Evolutionary conservation across 1,139 yeast genomes (phyloP).

Genomic region (Taphrina wiesneri): DNA sequence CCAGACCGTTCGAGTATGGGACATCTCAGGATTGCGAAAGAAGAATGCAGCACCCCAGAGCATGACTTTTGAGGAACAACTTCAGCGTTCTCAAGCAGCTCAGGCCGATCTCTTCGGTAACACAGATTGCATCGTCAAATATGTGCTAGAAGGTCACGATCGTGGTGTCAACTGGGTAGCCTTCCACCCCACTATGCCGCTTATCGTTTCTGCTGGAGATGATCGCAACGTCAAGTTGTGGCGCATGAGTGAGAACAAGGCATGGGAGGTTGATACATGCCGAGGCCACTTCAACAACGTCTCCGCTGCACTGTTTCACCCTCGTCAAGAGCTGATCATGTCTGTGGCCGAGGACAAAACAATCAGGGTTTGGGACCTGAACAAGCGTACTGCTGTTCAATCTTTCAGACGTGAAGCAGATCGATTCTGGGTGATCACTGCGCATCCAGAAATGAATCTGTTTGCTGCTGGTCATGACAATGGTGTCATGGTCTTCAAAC

Average conservation of each 20-base stretch:
- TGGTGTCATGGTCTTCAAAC: slow-evolving; percentile 97
- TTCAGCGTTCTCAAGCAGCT: slow-evolving; percentile 52
- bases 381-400: slow-evolving; percentile 88
- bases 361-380: slow-evolving; percentile 95
- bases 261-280: slow-evolving; percentile 99
- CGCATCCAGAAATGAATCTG: slow-evolving; percentile 85
- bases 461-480: slow-evolving; percentile 97
- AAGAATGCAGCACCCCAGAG: slow-evolving; percentile 79
- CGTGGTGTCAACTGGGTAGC: slow-evolving; percentile 98
- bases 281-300: slow-evolving; percentile 96
- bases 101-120: slow-evolving; percentile 90
- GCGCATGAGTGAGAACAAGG: slow-evolving; percentile 97
- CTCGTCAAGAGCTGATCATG: slow-evolving; percentile 84
- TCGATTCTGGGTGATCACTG: slow-evolving; percentile 88
- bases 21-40: slow-evolving; percentile 90
- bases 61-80: slow-evolving; percentile 72
- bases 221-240: slow-evolving; percentile 93
- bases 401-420: slow-evolving; percentile 93
- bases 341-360: slow-evolving; percentile 97
- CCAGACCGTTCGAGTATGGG: slow-evolving; percentile 99
- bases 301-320: slow-evolving; percentile 86
- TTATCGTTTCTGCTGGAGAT: slow-evolving; percentile 94
- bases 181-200: slow-evolving; percentile 94
- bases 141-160: slow-evolving; percentile 95
- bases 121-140: slow-evolving; percentile 91